Conservation (phyloP, 306 rosid species). For the Trifolium fragiferum region DNA sequence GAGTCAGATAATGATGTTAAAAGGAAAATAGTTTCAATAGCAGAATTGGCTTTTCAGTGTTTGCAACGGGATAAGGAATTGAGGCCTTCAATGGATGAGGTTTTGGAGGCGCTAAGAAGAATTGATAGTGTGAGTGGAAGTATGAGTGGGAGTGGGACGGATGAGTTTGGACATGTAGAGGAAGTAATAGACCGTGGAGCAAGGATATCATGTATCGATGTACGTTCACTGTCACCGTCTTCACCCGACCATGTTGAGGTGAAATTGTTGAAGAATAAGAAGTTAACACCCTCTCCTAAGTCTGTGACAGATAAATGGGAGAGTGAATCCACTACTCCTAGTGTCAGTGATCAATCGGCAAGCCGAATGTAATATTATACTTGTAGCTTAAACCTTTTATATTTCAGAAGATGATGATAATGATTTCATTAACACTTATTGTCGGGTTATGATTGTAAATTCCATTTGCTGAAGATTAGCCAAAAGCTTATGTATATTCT, state of each 20-base stretch:
- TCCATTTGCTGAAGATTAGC: constrained; percentile 5
- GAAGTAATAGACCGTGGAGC: not conserved
- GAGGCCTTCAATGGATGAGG: constrained; percentile 74
- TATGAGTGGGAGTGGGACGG: not conserved
- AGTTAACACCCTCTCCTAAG: constrained; percentile 45
- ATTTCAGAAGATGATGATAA: constrained; percentile 6
- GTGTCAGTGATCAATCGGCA: constrained; percentile 40
- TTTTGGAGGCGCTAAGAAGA: constrained; percentile 48
- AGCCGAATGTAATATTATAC: constrained; percentile 17
- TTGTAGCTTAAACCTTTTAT: not conserved
- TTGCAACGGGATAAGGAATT: constrained; percentile 65
- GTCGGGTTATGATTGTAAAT: not conserved
- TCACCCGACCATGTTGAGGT: not conserved
- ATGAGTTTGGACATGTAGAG: not conserved
- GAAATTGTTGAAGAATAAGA: constrained; percentile 3
- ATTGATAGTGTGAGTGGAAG: not conserved
- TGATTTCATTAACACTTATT: not conserved
- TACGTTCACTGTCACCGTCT: not conserved
- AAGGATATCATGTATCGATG: not conserved
- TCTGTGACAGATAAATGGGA: constrained; percentile 55
- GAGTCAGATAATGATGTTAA: constrained; percentile 50
- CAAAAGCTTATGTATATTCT: not conserved
- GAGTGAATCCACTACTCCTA: constrained; percentile 46
- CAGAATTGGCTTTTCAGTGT: constrained; percentile 70
- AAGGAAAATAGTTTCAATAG: constrained; percentile 51